These are phyloP conservation scores for Candida silvatica DNA, from an alignment of 805 yeast species.

Conservation along the genomic window DNA sequence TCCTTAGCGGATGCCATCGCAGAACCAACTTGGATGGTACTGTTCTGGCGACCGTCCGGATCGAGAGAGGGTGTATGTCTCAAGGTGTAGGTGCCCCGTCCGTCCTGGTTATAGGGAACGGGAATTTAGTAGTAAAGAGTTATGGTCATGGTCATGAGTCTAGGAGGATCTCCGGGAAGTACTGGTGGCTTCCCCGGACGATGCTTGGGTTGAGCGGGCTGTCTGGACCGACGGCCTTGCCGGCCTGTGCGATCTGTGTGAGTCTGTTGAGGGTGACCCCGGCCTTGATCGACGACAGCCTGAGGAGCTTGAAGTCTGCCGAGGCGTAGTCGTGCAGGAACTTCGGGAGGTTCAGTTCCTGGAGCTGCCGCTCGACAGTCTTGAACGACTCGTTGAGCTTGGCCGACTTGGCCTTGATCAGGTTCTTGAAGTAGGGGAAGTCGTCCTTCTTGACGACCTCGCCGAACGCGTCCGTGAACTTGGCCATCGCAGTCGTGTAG, in stretches of 20 bases:
- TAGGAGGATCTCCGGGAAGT: slow-evolving; percentile 35
- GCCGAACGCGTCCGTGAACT: slow-evolving; percentile 10
- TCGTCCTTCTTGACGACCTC: slow-evolving; percentile 7
- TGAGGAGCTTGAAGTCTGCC: slow-evolving; percentile 9
- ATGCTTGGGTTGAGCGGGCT: too few species aligned
- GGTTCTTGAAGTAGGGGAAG: slow-evolving; percentile 7
- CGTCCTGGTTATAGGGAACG: slow-evolving; percentile 20
- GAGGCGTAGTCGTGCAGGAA: slow-evolving; percentile 3
- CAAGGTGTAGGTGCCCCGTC: too few species aligned
- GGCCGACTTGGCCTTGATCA: slow-evolving; percentile 8
- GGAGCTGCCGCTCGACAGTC: slow-evolving; percentile 2
- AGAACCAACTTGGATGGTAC: too few species aligned
- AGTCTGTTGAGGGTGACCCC: slow-evolving; percentile 12
- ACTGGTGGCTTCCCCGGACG: too few species aligned
- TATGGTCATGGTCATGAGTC: too few species aligned
- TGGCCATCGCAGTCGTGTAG: slow-evolving; percentile 14
- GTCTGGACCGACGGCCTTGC: too few species aligned
- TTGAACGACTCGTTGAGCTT: slow-evolving; percentile 5
- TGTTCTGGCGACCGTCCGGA: too few species aligned
- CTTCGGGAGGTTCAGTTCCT: slow-evolving; percentile 4
- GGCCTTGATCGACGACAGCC: slow-evolving; percentile 24
- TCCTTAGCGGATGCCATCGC: slow-evolving; percentile 50
- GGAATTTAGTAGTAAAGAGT: too few species aligned
- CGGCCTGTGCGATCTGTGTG: slow-evolving; percentile 8
- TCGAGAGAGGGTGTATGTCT: too few species aligned